Evolutionary conservation across 129 eudicot genomes (phyloP), one percentile per base, ranked within the genome.

Genomic region (Chrysanthemum seticuspe): DNA sequence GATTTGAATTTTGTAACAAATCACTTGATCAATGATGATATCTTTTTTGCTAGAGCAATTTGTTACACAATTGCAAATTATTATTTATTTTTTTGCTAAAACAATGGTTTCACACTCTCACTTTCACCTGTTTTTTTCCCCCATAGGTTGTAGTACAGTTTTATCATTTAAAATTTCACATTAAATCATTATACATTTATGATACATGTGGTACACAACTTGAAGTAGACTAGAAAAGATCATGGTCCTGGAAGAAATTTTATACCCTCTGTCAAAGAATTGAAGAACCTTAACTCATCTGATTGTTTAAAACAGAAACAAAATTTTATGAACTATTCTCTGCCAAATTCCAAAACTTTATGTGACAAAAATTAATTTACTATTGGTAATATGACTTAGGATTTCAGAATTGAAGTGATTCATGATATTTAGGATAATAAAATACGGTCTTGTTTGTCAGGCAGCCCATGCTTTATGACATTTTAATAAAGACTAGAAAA

Each of bases 391-490:
- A 52, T 51, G 72, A 10, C 9, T 62, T 61, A 62, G 63, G 52
- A 77, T 77, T 70, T 62, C 70, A 50, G 71, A 69, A 51, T 57
- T 69, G 70, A 68, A 60, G 56, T 62, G 58, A 53, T 70, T 52
- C 59, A 62, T 70, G 81, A 77, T 70, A 60, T 77, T 54, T 70
- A 76, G 25, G 75, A 59, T 59, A 48, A 68, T 29, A 3, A 58
- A 68, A 70, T 77, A 49, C 2, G 76, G 81, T 60, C 64, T 77
- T 70, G 23, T 70, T 62, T 62, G 81, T 77, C 81, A 77, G 81
- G n/a, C 81, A 77, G 81, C 15, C 66, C 81, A 77, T 77, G 68
- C 74, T 74, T 62, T 58, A 25, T 67, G 51, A 70, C 67, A 50
- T 77, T 77, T 53, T 60, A 60, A 70, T 51, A 36, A 70, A 23